phyloP scores from a whole-genome alignment of 2,329 filamentous ascomycete species.

The Ambrosiella xylebori region DNA sequence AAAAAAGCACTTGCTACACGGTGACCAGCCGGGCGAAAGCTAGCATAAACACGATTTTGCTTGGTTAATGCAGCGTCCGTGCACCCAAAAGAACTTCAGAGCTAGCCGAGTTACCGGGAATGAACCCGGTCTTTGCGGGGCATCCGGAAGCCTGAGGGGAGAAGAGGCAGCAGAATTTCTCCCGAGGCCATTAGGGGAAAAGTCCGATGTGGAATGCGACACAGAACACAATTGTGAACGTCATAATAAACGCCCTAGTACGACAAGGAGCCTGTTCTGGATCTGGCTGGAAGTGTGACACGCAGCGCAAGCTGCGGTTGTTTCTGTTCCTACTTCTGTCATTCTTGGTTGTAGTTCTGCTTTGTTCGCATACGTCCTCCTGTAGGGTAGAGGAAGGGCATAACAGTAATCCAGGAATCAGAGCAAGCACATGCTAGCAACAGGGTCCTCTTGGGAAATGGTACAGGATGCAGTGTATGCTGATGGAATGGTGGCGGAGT shows the following conservation, averaged over 20 bases:
- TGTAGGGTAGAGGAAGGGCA: not conserved
- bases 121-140: slow-evolving; percentile 14
- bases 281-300: not conserved
- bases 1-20: not conserved
- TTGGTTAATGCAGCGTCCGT: not conserved
- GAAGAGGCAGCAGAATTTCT: slow-evolving; percentile 9
- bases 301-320: not conserved
- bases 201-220: not conserved
- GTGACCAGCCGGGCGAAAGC: not conserved
- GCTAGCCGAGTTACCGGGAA: not conserved
- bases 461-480: not conserved
- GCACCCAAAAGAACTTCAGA: not conserved
- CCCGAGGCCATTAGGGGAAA: not conserved
- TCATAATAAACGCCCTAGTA: too few relatives aligned
- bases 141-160: slow-evolving; percentile 14
- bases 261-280: not conserved
- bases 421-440: not conserved
- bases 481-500: not conserved
- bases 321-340: not conserved
- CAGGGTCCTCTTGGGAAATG: not conserved
- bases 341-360: not conserved
- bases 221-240: too few relatives aligned
- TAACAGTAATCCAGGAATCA: not conserved
- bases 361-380: not conserved
- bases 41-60: not conserved